Evolutionary conservation across 1,284 basidiomycete genomes (phyloP).

Genomic region (Cystobasidium pallidum): DNA sequence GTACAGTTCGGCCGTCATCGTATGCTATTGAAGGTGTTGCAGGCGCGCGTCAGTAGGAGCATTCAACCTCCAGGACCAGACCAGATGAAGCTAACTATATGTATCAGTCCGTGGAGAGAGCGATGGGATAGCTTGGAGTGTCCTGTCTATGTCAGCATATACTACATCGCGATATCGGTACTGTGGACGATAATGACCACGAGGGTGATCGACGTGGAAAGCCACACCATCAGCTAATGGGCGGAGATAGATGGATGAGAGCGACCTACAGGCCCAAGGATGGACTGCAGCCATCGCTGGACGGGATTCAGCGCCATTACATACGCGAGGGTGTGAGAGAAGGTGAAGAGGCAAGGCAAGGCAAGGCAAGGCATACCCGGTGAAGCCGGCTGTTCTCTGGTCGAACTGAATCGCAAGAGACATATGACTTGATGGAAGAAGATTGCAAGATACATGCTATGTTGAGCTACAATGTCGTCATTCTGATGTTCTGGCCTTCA

Average conservation of each 20-base stretch:
- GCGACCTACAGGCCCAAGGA: slow-evolving; percentile 36
- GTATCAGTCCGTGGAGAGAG: slow-evolving; percentile 87
- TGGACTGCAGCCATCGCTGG: slow-evolving; percentile 41
- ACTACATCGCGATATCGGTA: slow-evolving; percentile 68
- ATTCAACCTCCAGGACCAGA: slow-evolving; percentile 25
- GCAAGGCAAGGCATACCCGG: too few relatives aligned
- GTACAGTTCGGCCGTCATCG: slow-evolving; percentile 89
- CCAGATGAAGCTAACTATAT: slow-evolving; percentile 68
- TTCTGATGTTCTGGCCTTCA: too few relatives aligned
- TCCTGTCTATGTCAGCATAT: slow-evolving; percentile 68
- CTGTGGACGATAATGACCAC: slow-evolving; percentile 53
- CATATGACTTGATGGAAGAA: neutral
- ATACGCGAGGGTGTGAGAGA: neutral
- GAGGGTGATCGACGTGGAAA: neutral
- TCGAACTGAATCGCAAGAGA: neutral
- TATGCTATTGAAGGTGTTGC: slow-evolving; percentile 14
- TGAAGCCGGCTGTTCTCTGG: neutral
- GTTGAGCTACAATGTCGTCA: too few relatives aligned
- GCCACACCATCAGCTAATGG: neutral
- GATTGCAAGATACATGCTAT: neutral
- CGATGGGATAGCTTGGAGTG: slow-evolving; percentile 66
- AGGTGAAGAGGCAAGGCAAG: neutral
- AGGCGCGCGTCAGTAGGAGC: neutral
- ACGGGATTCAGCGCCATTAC: slow-evolving; percentile 40
- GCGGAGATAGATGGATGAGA: neutral